Percentiles rank a stretch among this genome's conserved stretches.
Conservation (phyloP, 495 filamentous ascomycete genomes). For the Penicillium soppii region DNA sequence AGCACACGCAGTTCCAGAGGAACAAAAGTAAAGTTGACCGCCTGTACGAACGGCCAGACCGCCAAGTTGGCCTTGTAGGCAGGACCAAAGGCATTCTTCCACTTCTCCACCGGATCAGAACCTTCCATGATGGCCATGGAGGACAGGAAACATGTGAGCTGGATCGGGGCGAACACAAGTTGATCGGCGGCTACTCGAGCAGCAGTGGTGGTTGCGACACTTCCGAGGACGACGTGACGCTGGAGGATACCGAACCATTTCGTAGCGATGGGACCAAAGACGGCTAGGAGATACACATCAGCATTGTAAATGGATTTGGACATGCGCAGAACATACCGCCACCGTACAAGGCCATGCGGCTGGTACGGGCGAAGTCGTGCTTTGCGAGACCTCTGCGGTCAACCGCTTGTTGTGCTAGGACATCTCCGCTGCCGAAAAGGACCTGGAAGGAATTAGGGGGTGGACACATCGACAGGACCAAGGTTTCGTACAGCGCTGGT, state of each 20-base stretch:
- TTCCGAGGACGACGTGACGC: conserved; percentile 61
- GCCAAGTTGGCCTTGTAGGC: conserved; percentile 83
- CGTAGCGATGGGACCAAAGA: conserved; percentile 91
- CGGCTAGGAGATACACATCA: conserved; percentile 45
- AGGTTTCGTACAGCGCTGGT: conserved; percentile 67
- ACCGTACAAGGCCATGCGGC: conserved; percentile 89
- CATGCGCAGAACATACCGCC: conserved; percentile 59
- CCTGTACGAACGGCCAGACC: conserved; percentile 91
- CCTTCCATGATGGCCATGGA: conserved; percentile 91
- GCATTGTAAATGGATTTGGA: not conserved
- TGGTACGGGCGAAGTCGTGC: conserved; percentile 79
- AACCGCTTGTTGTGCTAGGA: conserved; percentile 90
- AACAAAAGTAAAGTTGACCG: conserved; percentile 86
- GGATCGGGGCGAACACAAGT: conserved; percentile 76
- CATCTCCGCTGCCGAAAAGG: conserved; percentile 88
- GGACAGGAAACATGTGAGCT: conserved; percentile 78
- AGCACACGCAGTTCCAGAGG: conserved; percentile 83
- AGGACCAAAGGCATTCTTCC: conserved; percentile 61
- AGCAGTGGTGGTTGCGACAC: conserved; percentile 66
- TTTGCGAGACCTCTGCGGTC: conserved; percentile 76
- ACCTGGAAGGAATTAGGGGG: conserved; percentile 43
- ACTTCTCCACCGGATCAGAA: conserved; percentile 64
- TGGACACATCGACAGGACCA: not conserved
- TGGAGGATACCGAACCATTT: conserved; percentile 85
- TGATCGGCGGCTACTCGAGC: conserved; percentile 86